phyloP scores from a whole-genome alignment of 1,139 yeast species.

The Debaryomycetaceae sp. region DNA sequence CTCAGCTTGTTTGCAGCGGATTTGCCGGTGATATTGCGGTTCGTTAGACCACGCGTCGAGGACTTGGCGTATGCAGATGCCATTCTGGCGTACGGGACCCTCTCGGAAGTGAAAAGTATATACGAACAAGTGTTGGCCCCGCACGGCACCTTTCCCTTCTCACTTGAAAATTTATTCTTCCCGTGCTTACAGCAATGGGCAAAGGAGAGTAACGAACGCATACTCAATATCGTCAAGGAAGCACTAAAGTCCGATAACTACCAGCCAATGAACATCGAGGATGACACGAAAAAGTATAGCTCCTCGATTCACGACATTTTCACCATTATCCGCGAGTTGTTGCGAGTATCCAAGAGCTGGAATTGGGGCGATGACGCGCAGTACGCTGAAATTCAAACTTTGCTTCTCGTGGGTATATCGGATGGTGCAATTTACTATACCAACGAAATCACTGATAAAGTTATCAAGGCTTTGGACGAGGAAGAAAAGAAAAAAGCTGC shows the following conservation, averaged over 20 bases:
- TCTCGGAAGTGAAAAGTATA: slow-evolving; percentile 46
- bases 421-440: slow-evolving; percentile 50
- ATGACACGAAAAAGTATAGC: slow-evolving; percentile 26
- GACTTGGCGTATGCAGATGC: slow-evolving; percentile 49
- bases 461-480: slow-evolving; percentile 39
- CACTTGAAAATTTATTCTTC: slow-evolving; percentile 49
- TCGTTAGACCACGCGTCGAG: slow-evolving; percentile 36
- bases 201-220: slow-evolving; percentile 37
- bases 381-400: slow-evolving; percentile 47
- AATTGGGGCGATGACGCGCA: slow-evolving; percentile 58
- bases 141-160: slow-evolving; percentile 32
- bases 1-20: slow-evolving; percentile 57
- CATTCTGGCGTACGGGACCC: slow-evolving; percentile 44
- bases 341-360: slow-evolving; percentile 41
- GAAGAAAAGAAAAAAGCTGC: slow-evolving; percentile 18
- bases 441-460: slow-evolving; percentile 30
- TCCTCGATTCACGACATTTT: slow-evolving; percentile 62
- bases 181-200: slow-evolving; percentile 52
- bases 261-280: slow-evolving; percentile 38
- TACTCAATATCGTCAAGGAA: slow-evolving; percentile 39
- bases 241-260: slow-evolving; percentile 49
- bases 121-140: slow-evolving; percentile 36
- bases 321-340: slow-evolving; percentile 47
- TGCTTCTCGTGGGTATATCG: slow-evolving; percentile 49
- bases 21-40: slow-evolving; percentile 47